Conservation (phyloP, 805 yeast species). For the Kodamaea lidongshanica region DNA sequence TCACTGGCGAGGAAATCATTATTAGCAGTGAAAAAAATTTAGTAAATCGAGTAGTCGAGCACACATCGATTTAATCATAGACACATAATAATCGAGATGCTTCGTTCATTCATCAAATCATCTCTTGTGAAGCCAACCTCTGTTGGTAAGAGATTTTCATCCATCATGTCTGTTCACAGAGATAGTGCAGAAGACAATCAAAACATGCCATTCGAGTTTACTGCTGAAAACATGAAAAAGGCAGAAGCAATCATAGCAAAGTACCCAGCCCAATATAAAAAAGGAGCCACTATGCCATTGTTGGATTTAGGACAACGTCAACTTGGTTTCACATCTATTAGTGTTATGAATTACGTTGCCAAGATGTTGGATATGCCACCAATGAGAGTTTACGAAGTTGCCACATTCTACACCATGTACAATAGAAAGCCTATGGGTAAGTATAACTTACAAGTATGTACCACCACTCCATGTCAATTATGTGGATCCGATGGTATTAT, state of each 20-base stretch:
- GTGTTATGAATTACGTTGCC: slow-evolving; percentile 88
- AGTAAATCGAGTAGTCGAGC: slow-evolving; percentile 2
- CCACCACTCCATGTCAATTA: slow-evolving; percentile 85
- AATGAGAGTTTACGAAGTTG: slow-evolving; percentile 90
- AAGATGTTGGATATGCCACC: slow-evolving; percentile 82
- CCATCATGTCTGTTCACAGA: slow-evolving; percentile 61
- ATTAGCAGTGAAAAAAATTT: slow-evolving; percentile 7
- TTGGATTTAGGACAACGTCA: slow-evolving; percentile 85
- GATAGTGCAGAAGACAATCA: slow-evolving; percentile 64
- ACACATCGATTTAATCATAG: neutral
- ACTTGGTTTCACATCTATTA: slow-evolving; percentile 75
- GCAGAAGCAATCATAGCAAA: slow-evolving; percentile 72
- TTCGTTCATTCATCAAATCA: slow-evolving; percentile 14
- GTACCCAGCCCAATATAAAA: slow-evolving; percentile 82
- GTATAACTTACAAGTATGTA: slow-evolving; percentile 77
- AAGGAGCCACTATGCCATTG: slow-evolving; percentile 83
- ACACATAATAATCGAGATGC: slow-evolving; percentile 11
- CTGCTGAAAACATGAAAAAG: slow-evolving; percentile 52
- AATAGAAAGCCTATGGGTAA: slow-evolving; percentile 83
- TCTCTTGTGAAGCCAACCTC: slow-evolving; percentile 12
- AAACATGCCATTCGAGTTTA: slow-evolving; percentile 65
- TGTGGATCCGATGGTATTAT: slow-evolving; percentile 78
- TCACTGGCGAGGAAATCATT: slow-evolving; percentile 8
- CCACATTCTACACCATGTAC: slow-evolving; percentile 88
- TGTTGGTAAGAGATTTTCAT: slow-evolving; percentile 26